Conservation (phyloP, 257 asterid genomes). For the Solanum chmielewskii region DNA sequence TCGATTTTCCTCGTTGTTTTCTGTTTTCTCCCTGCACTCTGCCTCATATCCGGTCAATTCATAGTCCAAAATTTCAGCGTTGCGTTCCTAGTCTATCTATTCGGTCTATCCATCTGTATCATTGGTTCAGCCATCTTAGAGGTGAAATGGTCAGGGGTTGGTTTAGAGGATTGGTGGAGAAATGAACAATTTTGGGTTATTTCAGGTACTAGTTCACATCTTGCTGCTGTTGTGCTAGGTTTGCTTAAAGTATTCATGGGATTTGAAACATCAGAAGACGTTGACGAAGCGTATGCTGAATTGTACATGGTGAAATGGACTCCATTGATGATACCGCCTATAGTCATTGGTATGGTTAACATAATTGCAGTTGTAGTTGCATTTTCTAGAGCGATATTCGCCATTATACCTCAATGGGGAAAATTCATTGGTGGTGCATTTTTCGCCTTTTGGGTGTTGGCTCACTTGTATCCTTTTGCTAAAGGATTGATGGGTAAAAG, state of each 20-base stretch:
- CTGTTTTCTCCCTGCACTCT: constrained; percentile 35
- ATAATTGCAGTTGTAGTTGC: constrained; percentile 20
- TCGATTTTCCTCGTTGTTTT: constrained; percentile 23
- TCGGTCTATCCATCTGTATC: constrained; percentile 12
- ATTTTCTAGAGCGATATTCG: constrained; percentile 19
- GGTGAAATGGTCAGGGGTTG: constrained; percentile 31
- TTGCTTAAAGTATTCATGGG: constrained; percentile 32
- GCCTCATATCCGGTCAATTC: constrained; percentile 31
- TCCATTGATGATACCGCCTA: constrained; percentile 31
- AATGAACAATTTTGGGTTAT: constrained; percentile 41
- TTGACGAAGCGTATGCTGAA: constrained; percentile 22
- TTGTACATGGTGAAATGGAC: constrained; percentile 29
- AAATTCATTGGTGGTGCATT: constrained; percentile 28
- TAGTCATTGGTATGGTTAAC: constrained; percentile 22
- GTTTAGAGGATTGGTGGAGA: constrained; percentile 35
- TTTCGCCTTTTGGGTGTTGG: constrained; percentile 36
- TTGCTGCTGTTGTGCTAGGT: constrained; percentile 33
- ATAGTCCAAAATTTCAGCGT: constrained; percentile 17
- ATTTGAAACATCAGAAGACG: constrained; percentile 24
- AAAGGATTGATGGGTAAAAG: constrained; percentile 36
- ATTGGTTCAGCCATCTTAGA: constrained; percentile 22
- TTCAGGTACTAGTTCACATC: constrained; percentile 31
- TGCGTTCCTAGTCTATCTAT: constrained; percentile 16
- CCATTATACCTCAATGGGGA: constrained; percentile 20
- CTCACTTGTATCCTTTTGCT: constrained; percentile 35